A percentile compares a stretch with the other conserved stretches of the same genome.
phyloP scores from a whole-genome alignment of 345 rosid species.

The Citropsis articulata region DNA sequence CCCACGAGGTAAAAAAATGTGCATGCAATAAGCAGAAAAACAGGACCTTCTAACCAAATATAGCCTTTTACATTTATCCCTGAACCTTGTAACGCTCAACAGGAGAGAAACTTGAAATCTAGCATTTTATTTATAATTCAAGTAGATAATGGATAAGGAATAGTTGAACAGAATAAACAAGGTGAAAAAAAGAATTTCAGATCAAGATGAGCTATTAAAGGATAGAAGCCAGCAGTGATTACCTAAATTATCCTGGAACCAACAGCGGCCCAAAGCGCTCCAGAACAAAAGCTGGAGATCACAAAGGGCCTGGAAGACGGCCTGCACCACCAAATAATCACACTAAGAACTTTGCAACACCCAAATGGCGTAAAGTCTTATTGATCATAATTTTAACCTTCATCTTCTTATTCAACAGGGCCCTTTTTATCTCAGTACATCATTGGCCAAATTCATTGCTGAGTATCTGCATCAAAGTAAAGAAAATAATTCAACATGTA shows the following conservation, averaged over 20 bases:
- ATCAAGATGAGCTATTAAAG: not conserved
- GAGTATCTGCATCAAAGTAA: constrained; percentile 51
- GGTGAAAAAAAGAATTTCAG: not conserved
- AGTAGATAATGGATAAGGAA: not conserved
- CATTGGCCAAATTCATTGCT: constrained; percentile 76
- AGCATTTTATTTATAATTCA: not conserved
- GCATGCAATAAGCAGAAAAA: not conserved
- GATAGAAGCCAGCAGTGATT: constrained; percentile 2
- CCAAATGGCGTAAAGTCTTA: constrained; percentile 16
- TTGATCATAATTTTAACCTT: constrained; percentile 33
- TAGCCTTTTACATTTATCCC: not conserved
- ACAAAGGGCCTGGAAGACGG: constrained; percentile 53
- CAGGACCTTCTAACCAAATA: not conserved
- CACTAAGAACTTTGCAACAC: constrained; percentile 25
- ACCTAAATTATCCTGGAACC: constrained; percentile 56
- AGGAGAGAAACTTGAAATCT: not conserved
- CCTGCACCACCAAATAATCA: constrained; percentile 44
- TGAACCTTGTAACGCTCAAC: not conserved
- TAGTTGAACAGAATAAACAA: not conserved
- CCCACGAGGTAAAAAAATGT: not conserved
- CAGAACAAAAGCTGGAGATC: constrained; percentile 53
- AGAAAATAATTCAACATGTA: not conserved
- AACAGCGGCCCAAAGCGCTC: constrained; percentile 56
- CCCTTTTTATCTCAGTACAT: constrained; percentile 34
- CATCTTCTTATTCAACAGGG: constrained; percentile 34